These are phyloP conservation scores for Blastobotrys apis DNA, from an alignment of 1,139 yeast species.

Conservation along the genomic window DNA sequence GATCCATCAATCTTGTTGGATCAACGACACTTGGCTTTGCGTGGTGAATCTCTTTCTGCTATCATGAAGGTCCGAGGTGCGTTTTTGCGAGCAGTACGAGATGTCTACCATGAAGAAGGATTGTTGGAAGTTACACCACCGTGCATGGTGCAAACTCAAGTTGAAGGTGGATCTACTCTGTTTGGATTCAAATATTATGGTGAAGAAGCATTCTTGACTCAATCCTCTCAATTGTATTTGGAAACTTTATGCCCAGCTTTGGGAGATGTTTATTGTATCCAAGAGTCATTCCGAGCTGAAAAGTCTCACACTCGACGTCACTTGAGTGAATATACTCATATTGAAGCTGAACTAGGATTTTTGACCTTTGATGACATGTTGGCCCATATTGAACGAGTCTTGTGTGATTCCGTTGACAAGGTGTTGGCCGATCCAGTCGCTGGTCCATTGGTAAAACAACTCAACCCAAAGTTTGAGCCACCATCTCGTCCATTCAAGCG, in stretches of 20 bases:
- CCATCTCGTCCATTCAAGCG: constrained; percentile 87
- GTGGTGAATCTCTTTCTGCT: constrained; percentile 94
- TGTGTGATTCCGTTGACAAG: constrained; percentile 65
- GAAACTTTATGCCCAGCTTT: constrained; percentile 95
- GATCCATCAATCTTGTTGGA: constrained; percentile 91
- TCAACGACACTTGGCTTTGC: constrained; percentile 87
- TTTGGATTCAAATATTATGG: constrained; percentile 94
- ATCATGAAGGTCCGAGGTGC: constrained; percentile 94
- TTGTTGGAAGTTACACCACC: constrained; percentile 95
- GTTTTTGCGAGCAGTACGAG: constrained; percentile 68
- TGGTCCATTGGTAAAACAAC: constrained; percentile 81
- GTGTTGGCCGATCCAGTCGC: constrained; percentile 87
- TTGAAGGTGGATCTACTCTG: constrained; percentile 97
- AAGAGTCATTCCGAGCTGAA: constrained; percentile 99
- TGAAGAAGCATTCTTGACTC: constrained; percentile 94
- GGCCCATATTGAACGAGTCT: constrained; percentile 74
- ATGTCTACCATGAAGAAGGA: constrained; percentile 69
- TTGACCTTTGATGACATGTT: constrained; percentile 81
- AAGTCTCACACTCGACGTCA: constrained; percentile 99
- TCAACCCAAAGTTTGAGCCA: constrained; percentile 84
- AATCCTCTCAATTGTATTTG: constrained; percentile 92
- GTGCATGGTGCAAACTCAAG: constrained; percentile 99
- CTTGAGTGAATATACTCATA: constrained; percentile 92
- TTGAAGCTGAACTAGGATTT: constrained; percentile 91
- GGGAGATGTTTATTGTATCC: constrained; percentile 96